A percentile compares a stretch with the other conserved stretches of the same genome.
phyloP scores from a whole-genome alignment of 345 rosid genomes.

The Salix exigua region DNA sequence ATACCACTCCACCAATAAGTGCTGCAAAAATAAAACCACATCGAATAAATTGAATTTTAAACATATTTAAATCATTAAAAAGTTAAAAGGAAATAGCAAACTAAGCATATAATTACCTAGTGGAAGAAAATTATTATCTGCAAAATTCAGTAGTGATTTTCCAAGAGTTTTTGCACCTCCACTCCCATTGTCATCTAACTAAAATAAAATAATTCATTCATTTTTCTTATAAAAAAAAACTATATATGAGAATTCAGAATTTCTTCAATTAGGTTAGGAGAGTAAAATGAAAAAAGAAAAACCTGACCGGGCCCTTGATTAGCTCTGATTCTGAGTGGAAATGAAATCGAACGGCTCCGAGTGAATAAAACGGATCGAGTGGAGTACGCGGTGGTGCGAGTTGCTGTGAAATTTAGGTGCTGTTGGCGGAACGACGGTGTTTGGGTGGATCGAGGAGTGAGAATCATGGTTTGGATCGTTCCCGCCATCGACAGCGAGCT shows the following conservation, averaged over 20 bases:
- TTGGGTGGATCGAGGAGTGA: slow-evolving; percentile 9
- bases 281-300: background rate
- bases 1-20: slow-evolving; percentile 69
- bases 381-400: slow-evolving; percentile 1
- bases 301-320: slow-evolving; percentile 46
- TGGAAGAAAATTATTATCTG: slow-evolving; percentile 69
- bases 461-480: slow-evolving; percentile 34
- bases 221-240: background rate
- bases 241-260: background rate
- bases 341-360: slow-evolving; percentile 20
- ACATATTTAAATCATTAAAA: background rate
- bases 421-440: slow-evolving; percentile 9
- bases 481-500: slow-evolving; percentile 38
- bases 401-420: slow-evolving; percentile 9
- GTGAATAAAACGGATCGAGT: slow-evolving; percentile 23
- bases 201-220: slow-evolving; percentile 2
- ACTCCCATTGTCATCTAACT: slow-evolving; percentile 37
- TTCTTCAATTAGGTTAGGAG: background rate
- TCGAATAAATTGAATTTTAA: background rate
- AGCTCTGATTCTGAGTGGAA: slow-evolving; percentile 36
- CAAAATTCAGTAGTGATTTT: slow-evolving; percentile 46
- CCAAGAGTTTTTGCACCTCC: slow-evolving; percentile 22
- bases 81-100: background rate
- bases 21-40: slow-evolving; percentile 41
- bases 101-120: slow-evolving; percentile 41